Evolutionary conservation across 805 yeast species (phyloP), one percentile per base, ranked within the genome.

Genomic region (Lachancea mirantina): DNA sequence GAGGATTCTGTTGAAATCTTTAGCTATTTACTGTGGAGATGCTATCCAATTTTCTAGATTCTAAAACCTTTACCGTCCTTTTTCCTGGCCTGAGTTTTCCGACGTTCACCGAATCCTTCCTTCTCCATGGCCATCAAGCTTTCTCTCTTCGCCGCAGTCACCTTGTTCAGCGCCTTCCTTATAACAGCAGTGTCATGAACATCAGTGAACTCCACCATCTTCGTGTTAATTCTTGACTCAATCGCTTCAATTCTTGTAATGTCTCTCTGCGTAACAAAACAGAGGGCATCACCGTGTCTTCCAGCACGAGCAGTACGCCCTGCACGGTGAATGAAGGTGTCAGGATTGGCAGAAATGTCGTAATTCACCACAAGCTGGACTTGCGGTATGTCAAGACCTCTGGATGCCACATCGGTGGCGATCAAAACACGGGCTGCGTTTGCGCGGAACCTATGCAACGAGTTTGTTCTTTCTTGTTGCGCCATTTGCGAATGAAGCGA

Each of bases 231-330:
- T 45, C 96, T 70, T 34, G 76, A 84, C 55, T 92, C 98, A 34
- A 92, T 89, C 5, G 89, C 78, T 40, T 81, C 72, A 5, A 92
- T 70, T 48, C 97, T 70, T 16, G 67, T 70, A 9, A 92, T 78
- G 53, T 89, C 98, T 38, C 80, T 75, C 47, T 88, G 95, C 1
- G 94, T 75, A 4, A 92, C 81, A 38, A 92, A 69, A 9, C 92
- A 74, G 1, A 92, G 65, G 5, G 94, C 72, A 42, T 76, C 84
- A 62, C 98, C 98, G 31, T 65, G 62, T 47, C 94, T 70, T 2
- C 97, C 97, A 2, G 97, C 97, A 72, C 98, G 82, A 7, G 97
- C 98, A 8, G 98, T 89, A 74, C 98, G 84, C 65, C 98, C 98
- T 8, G 89, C 95, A 58, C 98, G 70, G 61, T 92, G 98, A 34